Base-by-base conservation (phyloP, 352 stramenopile genomes). In the Globisporangium yorkense region DNA sequence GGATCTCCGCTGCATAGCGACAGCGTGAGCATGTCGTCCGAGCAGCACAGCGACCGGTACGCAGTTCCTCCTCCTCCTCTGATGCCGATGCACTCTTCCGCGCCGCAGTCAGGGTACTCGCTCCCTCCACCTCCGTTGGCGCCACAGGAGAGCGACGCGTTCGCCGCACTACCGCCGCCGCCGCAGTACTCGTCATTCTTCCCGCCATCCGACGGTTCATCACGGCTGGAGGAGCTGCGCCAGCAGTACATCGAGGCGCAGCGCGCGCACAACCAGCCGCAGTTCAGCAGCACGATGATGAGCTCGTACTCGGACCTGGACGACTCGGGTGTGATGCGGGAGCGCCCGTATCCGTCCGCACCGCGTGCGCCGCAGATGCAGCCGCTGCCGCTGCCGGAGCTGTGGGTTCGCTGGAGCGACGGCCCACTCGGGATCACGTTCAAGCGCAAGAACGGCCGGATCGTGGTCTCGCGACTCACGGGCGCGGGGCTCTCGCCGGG, bases 371-470 rank as follows among this genome's bases (percentile, higher is more conserved):
- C 48, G 10, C 18, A 40, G 7, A 37, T n/a, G 12, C 35, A 55
- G 16, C 65, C 57, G 18, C 55, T 78, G 31, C 72, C 76, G 12
- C 46, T 65, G 18, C 83, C 80, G 2, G 77, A 90, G 56, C 65
- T 91, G 1, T 88, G 76, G 71, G 74, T 93, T 18, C 75, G 77
- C 29, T 93, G 83, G 83, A 76, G 56, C 27, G 77, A 91, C 47
- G 83, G 80, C 0, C 79, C 83, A 1, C 64, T 93, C 10, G 83
- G 83, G 9, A 89, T 93, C 51, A 91, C 83, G 33, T 91, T 93
- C 56, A 88, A 88, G 51, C 78, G 79, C 52, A 88, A 82, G 54
- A 80, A 89, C 51, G 77, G 77, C 1, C 79, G 86, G 56, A 89
- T 93, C 56, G 75, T 91, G 2, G 79, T 93, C 29, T 89, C 79